Base-by-base conservation (phyloP, 305 asterid species). In the Stenogyne calaminthoides region DNA sequence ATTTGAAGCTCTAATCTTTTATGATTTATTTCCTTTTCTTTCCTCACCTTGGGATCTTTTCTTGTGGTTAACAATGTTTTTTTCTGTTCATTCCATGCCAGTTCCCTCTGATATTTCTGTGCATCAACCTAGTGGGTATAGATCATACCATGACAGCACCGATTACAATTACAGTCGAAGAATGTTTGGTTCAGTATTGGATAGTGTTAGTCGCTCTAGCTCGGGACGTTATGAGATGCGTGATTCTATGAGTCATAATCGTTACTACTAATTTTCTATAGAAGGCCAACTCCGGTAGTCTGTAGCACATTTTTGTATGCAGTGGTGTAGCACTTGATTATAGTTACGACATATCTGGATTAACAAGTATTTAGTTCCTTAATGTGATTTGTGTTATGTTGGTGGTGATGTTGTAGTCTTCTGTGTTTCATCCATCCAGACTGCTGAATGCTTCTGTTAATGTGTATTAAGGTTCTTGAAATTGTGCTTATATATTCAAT, bases 151-250 rank as follows among this genome's bases (percentile, higher is more conserved):
- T 83, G 90, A 78, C 68, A 78, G 78, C 85, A 72, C 78, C 77
- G 74, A 85, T 80, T 76, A 88, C 82, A 82, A 84, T 80, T 79
- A 88, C 80, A 65, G 84, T 80, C 87, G 88, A 77, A 84, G 98
- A 86, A 86, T 81, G 56, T 85, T 79, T 75, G 96, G 91, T 85
- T 73, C 86, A 36, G 82, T 87, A 7, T 78, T 84, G 86, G 87
- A 84, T 84, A 80, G 85, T 81, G 76, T 82, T 78, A 80, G 81
- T 77, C 83, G 75, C 71, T 15, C 75, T 85, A 86, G 91, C 84
- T 84, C n/a, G 40, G 85, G 86, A 40, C 84, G 88, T 64, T 77
- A 86, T 83, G 88, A 86, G 78, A 71, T 77, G 75, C 86, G 80
- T 68, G 73, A 78, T 62, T 76, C 85, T 8, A 64, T 82, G 70